Base-by-base conservation (phyloP, 2,329 filamentous ascomycete species). In the Penicillium italicum region DNA sequence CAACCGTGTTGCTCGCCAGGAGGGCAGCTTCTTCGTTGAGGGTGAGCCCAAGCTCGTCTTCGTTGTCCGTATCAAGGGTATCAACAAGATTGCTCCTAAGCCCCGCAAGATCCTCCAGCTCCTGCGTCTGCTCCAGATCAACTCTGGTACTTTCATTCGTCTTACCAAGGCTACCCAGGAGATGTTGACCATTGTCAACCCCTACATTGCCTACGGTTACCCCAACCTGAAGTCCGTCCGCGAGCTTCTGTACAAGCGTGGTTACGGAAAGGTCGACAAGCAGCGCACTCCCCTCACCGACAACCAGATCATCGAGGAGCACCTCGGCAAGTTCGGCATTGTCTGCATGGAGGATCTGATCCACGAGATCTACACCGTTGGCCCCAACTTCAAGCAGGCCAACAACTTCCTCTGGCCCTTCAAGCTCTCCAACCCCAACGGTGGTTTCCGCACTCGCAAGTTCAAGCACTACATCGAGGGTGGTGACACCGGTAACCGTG, bases 81-180 rank as follows among this genome's bases (percentile, higher is more conserved):
- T 99, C 91, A 97, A 97, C 90, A 99, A 99, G 90, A 97, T 99
- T 74, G 87, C 95, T 77, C 94, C 94, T 72, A 97, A 99, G 90
- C 95, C 95, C 80, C 92, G 94, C 85, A 99, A 99, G 88, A 97
- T 96, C 76, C 87, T 99, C 72, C 94, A 99, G 83, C 90, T 99
- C 61, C 92, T 99, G 78, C 93, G 94, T 85, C 91, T 99, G 67
- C 88, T 99, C 74, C 94, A 99, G 85, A 99, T 99, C 89, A 99
- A 99, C 90, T 97, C 96, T 80, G 94, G 93, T 80, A 91, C 97
- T 80, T 99, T 99, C 83, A 84, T 99, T 81, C 88, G 87, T 75
- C 84, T 97, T 75, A 97, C 92, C 82, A 99, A 97, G 89, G 94
- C 94, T 67, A 97, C 93, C 73, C 82, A 86, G 73, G 90, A 96